Evolutionary conservation across 2,329 filamentous ascomycete genomes (phyloP), one percentile per base, ranked within the genome.

Genomic region (Rutstroemia sp.): DNA sequence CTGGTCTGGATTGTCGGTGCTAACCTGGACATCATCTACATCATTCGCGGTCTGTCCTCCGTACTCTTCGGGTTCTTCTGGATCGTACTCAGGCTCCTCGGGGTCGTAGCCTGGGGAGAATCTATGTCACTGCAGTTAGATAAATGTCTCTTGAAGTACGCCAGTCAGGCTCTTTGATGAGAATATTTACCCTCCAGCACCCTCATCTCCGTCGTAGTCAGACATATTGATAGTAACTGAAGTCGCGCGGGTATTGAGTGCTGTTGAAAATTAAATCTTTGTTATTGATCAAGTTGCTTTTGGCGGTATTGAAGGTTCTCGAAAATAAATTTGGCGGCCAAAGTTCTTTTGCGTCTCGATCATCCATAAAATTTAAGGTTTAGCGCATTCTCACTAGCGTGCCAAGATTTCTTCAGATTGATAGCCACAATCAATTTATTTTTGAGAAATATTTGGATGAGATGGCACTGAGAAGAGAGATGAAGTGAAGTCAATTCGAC

Each of bases 1-100:
- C 46, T 68, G 62, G 61, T 84, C 78, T 62, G 83, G 79, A 58
- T 78, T 77, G 37, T 81, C 78, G 53, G 83, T 82, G 53, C 82
- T 81, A 18, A 78, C 77, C 49, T 77, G 79, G 56, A 79, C 73
- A 53, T 75, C 75, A 37, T 75, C 76, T 56, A 75, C 75, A 52
- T 78, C 78, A 27, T 75, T 76, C 16, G 79, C 78, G 14, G 74
- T 77, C 19, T 78, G 77, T 30, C 50, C 49, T 14, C 14, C n/a
- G 2, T 51, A 48, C 37, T 74, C 71, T 47, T 78, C 79, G 23
- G 38, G n/a, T 58, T 83, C 80, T 57, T 79, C 78, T 53, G 80
- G 70, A 59, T 82, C 81, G 49, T 82, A 79, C 49, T 78, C 79
- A n/a, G 49, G 44, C 58, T 83, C 79, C 56, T 79, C 78, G 39